These are phyloP conservation scores for Diplodia scrobiculata DNA, from an alignment of 2,329 filamentous ascomycete species.

Conservation along the genomic window DNA sequence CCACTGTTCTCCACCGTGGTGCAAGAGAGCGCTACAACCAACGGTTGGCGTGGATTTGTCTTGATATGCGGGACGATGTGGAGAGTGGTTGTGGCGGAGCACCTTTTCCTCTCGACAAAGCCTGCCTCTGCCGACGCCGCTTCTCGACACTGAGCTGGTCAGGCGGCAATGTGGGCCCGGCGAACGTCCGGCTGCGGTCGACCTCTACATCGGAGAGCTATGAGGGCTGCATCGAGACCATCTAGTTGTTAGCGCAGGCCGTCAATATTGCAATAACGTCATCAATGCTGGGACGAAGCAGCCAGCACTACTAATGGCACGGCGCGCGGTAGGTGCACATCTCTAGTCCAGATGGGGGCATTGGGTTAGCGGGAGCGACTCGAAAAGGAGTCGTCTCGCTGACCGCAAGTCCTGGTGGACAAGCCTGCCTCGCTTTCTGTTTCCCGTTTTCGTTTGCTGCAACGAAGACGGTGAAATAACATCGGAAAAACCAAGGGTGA, in stretches of 20 bases:
- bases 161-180: background rate
- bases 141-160: background rate
- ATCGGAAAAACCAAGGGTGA: background rate
- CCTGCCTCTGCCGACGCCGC: background rate
- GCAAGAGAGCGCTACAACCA: background rate
- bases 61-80: slow-evolving; percentile 2
- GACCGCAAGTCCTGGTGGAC: slow-evolving; percentile 14
- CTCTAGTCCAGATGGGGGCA: background rate
- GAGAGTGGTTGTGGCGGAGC: slow-evolving; percentile 1
- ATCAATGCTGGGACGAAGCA: background rate
- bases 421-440: slow-evolving; percentile 10
- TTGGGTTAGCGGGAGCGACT: background rate
- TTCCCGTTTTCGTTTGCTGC: slow-evolving; percentile 6
- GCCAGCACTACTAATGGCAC: background rate
- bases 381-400: slow-evolving; percentile 13
- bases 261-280: slow-evolving; percentile 4
- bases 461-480: slow-evolving; percentile 7
- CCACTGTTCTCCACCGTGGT: background rate
- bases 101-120: background rate
- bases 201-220: background rate
- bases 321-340: background rate
- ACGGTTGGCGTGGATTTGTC: background rate
- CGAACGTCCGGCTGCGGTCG: background rate
- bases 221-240: background rate
- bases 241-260: background rate